phyloP scores from a whole-genome alignment of 257 asterid genomes.

The Anisodus tanguticus region DNA sequence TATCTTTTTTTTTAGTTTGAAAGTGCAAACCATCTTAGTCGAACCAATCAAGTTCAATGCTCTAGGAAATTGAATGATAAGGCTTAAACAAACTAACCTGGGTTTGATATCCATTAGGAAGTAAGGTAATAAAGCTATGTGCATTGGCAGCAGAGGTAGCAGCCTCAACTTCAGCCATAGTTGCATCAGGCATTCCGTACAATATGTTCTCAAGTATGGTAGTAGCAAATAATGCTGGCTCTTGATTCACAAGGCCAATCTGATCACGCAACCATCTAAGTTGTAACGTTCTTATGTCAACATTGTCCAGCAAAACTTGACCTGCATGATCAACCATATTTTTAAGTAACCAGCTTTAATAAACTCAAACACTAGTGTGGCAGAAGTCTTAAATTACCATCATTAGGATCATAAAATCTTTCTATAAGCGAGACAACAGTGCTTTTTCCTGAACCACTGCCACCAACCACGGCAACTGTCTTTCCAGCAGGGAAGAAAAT shows the following conservation, averaged over 20 bases:
- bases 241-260: slow-evolving; percentile 97
- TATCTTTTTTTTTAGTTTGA: too few relatives aligned
- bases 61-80: background rate
- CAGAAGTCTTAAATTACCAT: slow-evolving; percentile 58
- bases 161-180: slow-evolving; percentile 89
- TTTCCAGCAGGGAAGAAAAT: slow-evolving; percentile 97
- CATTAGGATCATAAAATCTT: slow-evolving; percentile 92
- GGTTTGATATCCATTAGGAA: slow-evolving; percentile 92
- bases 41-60: background rate
- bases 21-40: slow-evolving; percentile 1
- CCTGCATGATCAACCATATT: slow-evolving; percentile 52
- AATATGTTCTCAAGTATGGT: slow-evolving; percentile 91
- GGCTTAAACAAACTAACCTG: slow-evolving; percentile 54
- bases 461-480: slow-evolving; percentile 97
- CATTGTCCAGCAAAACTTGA: slow-evolving; percentile 79
- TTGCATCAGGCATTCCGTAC: slow-evolving; percentile 93
- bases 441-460: slow-evolving; percentile 99
- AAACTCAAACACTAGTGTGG: background rate
- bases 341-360: background rate
- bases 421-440: slow-evolving; percentile 90
- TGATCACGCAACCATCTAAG: slow-evolving; percentile 91
- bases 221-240: slow-evolving; percentile 98
- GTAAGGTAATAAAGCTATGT: slow-evolving; percentile 83
- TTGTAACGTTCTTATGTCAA: slow-evolving; percentile 81
- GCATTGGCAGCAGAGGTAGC: slow-evolving; percentile 97